Evolutionary conservation across 192 early-diverging fungal genomes (phyloP), one percentile per base, ranked within the genome.

Genomic region (Phycomyces nitens): DNA sequence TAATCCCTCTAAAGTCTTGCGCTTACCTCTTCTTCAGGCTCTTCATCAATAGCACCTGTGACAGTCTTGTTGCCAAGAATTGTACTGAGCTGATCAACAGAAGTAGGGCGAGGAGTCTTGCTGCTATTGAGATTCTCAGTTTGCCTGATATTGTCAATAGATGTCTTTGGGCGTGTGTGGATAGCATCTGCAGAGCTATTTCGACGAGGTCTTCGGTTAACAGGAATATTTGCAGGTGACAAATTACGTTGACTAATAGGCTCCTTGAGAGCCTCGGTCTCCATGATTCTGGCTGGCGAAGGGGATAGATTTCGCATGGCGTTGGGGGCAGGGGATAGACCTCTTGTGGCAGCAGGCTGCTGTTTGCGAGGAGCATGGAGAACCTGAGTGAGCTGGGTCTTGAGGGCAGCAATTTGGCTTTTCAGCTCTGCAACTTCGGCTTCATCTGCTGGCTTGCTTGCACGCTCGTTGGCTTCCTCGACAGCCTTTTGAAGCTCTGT

Each of bases 341-440:
- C 56, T 12, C 68, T 59, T 11, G 57, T 21, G 27, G 34, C 62
- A 43, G 43, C 59, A 20, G 42, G 40, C 60, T 75, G 73, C 12
- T 64, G 63, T 9, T 63, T 63, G n/a, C 68, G 62, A 5, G 69
- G 62, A 22, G 53, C 84, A 53, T 87, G 84, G 29, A 88, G 76
- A 15, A 86, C 65, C 38, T 87, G 80, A 27, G 82, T 71, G 34
- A 94, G 75, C 73, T 94, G 90, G 27, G 89, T 89, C 61, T 83
- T 78, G 40, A 92, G 74, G 18, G 81, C 77, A 21, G 84, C 76
- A 29, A 91, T 87, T 64, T 94, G 88, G 56, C 86, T 89, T 71
- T 84, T 82, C n/a, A 94, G 76, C 21, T 83, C 86, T 12, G 80
- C 65, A 11, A 89, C 82, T 10, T 73, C 77, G 24, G 80, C 82